A percentile compares a stretch with the other conserved stretches of the same genome.
These are phyloP conservation scores for Diphasiastrum complanatum DNA, from an alignment of 83 land plant species.

Conservation along the genomic window DNA sequence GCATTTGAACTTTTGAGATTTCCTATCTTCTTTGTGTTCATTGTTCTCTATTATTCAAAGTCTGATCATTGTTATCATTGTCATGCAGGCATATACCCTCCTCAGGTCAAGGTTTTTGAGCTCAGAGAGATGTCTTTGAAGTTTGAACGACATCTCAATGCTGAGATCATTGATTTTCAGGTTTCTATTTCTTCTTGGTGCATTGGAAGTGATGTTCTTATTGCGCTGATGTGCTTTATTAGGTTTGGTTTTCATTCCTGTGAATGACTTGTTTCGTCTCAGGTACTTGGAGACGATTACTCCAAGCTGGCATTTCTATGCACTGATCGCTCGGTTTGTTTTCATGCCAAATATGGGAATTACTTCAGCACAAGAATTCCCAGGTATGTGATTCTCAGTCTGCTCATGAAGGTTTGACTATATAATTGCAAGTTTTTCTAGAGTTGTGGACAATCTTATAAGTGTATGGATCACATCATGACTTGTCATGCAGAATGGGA, in stretches of 20 bases:
- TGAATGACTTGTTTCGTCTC: conserved; percentile 6
- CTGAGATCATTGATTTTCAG: conserved; percentile 88
- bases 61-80: too few relatives aligned
- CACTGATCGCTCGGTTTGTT: conserved; percentile 82
- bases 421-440: too few relatives aligned
- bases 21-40: too few relatives aligned
- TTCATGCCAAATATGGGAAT: conserved; percentile 98
- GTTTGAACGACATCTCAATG: conserved; percentile 83
- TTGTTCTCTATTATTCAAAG: too few relatives aligned
- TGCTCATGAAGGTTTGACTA: too few relatives aligned
- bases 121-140: conserved; percentile 74
- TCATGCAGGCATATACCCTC: conserved; percentile 93
- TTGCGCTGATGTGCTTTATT: not conserved
- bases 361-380: conserved; percentile 87
- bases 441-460: too few relatives aligned
- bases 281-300: conserved; percentile 85
- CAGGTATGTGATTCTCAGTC: too few relatives aligned
- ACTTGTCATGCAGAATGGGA: conserved; percentile 73
- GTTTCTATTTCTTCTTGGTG: too few relatives aligned
- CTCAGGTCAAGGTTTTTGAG: conserved; percentile 89
- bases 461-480: too few relatives aligned
- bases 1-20: too few relatives aligned
- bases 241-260: not conserved
- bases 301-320: conserved; percentile 96
- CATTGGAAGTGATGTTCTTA: too few relatives aligned